A percentile compares a stretch with the other conserved stretches of the same genome.
phyloP scores from a whole-genome alignment of 257 asterid species.

The Knoxia roxburghii region DNA sequence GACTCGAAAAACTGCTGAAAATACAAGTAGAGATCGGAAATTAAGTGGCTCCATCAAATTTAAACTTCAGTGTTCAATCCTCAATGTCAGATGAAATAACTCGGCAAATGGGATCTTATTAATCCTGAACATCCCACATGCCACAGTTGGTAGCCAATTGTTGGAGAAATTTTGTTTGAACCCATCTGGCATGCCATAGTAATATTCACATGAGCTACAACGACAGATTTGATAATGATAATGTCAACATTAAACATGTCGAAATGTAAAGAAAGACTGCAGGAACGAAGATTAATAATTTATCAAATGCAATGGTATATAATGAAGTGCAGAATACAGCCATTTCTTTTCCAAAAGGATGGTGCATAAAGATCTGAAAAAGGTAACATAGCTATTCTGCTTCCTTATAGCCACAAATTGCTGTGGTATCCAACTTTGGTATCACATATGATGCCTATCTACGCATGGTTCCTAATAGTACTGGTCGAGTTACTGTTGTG shows the following conservation, averaged over 20 bases:
- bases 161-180: neutral
- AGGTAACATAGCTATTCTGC: neutral
- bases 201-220: conserved; percentile 1
- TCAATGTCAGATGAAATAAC: conserved; percentile 1
- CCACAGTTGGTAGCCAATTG: neutral
- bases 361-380: neutral
- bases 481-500: too few relatives aligned
- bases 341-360: neutral
- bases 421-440: neutral
- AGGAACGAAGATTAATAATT: neutral
- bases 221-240: neutral
- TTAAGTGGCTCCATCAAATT: conserved; percentile 36
- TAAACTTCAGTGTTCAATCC: conserved; percentile 5
- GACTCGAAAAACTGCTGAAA: conserved; percentile 67
- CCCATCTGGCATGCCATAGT: neutral
- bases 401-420: neutral
- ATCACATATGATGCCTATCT: neutral
- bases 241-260: neutral
- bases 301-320: neutral
- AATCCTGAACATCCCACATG: neutral
- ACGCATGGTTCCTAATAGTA: neutral
- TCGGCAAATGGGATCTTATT: neutral
- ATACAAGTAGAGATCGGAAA: conserved; percentile 41
- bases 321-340: neutral
- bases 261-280: neutral